Evolutionary conservation across 1,284 basidiomycete genomes (phyloP).

Genomic region (Trametes hirsuta): DNA sequence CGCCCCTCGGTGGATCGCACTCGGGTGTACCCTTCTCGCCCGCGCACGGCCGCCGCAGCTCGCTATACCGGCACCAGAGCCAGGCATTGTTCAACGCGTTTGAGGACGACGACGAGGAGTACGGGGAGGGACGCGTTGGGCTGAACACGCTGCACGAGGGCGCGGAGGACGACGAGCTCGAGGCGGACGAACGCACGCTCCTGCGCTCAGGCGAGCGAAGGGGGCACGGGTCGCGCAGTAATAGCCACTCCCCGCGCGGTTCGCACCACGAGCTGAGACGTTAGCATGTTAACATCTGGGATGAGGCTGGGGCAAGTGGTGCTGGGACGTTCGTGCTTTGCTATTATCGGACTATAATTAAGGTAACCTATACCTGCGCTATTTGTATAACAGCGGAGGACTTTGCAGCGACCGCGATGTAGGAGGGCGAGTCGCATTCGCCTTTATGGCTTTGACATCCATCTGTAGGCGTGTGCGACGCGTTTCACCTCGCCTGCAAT

Average conservation of each 20-base stretch:
- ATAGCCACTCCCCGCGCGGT: slow-evolving; percentile 31
- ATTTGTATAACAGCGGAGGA: slow-evolving; percentile 3
- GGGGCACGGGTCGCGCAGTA: slow-evolving; percentile 27
- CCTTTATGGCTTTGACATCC: no score
- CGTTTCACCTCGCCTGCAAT: no score
- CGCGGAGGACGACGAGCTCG: slow-evolving; percentile 38
- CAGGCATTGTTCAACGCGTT: slow-evolving; percentile 68
- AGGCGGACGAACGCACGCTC: slow-evolving; percentile 41
- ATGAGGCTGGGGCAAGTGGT: not conserved
- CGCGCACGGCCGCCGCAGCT: slow-evolving; percentile 48
- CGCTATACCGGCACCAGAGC: slow-evolving; percentile 63
- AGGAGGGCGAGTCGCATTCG: no score
- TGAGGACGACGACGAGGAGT: slow-evolving; percentile 43
- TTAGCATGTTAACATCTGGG: not conserved
- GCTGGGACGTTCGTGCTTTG: slow-evolving; percentile 2
- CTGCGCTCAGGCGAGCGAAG: slow-evolving; percentile 32
- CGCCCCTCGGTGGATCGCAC: slow-evolving; percentile 39
- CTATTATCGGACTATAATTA: slow-evolving; percentile 9
- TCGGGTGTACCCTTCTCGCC: slow-evolving; percentile 36
- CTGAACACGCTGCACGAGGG: slow-evolving; percentile 39
- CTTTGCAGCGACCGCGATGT: no score
- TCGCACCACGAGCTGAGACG: slow-evolving; percentile 15
- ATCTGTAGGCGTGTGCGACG: no score
- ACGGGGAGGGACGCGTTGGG: slow-evolving; percentile 29
- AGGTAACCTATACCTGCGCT: slow-evolving; percentile 2